Conservation (phyloP, 2,329 filamentous ascomycete genomes). For the Atkinsonella hypoxylon region DNA sequence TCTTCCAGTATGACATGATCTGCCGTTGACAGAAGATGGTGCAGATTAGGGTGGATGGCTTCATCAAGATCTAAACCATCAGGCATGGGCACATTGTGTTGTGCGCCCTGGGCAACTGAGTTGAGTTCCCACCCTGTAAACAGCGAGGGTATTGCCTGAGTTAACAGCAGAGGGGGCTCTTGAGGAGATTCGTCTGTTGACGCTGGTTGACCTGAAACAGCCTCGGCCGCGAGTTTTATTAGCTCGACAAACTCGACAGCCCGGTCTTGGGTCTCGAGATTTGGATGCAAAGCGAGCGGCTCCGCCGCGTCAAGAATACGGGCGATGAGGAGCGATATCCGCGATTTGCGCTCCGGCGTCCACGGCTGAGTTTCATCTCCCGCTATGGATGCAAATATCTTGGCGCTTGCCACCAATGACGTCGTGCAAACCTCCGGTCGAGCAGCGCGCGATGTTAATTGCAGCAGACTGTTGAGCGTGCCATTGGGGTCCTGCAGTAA, state of each 20-base stretch:
- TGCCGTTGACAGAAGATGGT: conserved; percentile 49
- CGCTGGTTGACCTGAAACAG: conserved; percentile 53
- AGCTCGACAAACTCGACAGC: conserved; percentile 88
- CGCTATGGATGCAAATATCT: conserved; percentile 66
- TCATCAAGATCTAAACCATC: conserved; percentile 65
- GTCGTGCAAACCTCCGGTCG: conserved; percentile 59
- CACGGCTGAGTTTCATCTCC: conserved; percentile 54
- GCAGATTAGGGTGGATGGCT: conserved; percentile 67
- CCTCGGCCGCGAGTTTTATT: conserved; percentile 76
- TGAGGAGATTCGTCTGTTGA: conserved; percentile 40
- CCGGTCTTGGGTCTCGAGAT: conserved; percentile 87
- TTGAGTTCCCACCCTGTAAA: conserved; percentile 84
- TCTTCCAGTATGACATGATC: conserved; percentile 36
- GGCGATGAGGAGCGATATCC: conserved; percentile 65
- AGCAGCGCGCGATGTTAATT: conserved; percentile 45
- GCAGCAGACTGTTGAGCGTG: conserved; percentile 61
- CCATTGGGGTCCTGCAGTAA: conserved; percentile 59
- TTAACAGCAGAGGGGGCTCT: conserved; percentile 72
- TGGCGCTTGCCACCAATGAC: conserved; percentile 73
- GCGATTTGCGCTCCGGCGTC: conserved; percentile 62
- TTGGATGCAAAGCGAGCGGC: conserved; percentile 66
- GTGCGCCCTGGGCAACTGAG: conserved; percentile 72
- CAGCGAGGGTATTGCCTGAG: conserved; percentile 78
- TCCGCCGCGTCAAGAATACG: conserved; percentile 76
- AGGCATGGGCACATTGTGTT: conserved; percentile 75